These are phyloP conservation scores for Paramyrothecium roridum DNA, from an alignment of 2,329 filamentous ascomycete genomes.

Conservation along the genomic window DNA sequence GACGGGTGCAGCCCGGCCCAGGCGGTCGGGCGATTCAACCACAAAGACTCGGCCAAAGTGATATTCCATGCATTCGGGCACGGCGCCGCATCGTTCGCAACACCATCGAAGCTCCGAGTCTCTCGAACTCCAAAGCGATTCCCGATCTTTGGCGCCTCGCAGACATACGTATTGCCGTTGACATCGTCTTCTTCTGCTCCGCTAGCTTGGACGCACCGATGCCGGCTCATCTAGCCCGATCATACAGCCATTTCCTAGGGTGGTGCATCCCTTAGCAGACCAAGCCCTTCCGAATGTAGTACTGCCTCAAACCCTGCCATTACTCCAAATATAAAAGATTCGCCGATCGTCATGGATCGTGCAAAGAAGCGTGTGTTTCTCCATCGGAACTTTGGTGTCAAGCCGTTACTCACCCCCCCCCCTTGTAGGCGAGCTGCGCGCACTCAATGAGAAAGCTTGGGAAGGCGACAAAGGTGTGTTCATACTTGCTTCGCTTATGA, in stretches of 20 bases:
- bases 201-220: conserved; percentile 32
- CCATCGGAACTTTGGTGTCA: conserved; percentile 1
- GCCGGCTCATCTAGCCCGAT: conserved; percentile 32
- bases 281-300: conserved; percentile 44
- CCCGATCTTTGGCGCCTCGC: not conserved
- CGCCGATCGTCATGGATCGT: conserved; percentile 57
- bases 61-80: not conserved
- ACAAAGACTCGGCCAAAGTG: not conserved
- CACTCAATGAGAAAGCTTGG: conserved; percentile 86
- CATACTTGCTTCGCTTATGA: not conserved
- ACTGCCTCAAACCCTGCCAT: conserved; percentile 19
- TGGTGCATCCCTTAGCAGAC: conserved; percentile 40
- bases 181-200: conserved; percentile 16
- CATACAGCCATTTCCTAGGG: conserved; percentile 29
- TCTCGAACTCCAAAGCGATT: not conserved
- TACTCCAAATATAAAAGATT: conserved; percentile 20
- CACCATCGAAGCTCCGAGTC: not conserved
- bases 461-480: conserved; percentile 75
- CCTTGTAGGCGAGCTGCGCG: conserved; percentile 76
- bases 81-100: not conserved
- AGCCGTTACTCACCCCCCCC: conserved; percentile 10
- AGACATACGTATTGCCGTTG: conserved; percentile 6
- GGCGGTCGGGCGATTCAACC: not conserved
- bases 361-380: conserved; percentile 55
- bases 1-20: not conserved